Evolutionary conservation across 2,329 filamentous ascomycete genomes (phyloP).

Genomic region (Tolypocladium album): DNA sequence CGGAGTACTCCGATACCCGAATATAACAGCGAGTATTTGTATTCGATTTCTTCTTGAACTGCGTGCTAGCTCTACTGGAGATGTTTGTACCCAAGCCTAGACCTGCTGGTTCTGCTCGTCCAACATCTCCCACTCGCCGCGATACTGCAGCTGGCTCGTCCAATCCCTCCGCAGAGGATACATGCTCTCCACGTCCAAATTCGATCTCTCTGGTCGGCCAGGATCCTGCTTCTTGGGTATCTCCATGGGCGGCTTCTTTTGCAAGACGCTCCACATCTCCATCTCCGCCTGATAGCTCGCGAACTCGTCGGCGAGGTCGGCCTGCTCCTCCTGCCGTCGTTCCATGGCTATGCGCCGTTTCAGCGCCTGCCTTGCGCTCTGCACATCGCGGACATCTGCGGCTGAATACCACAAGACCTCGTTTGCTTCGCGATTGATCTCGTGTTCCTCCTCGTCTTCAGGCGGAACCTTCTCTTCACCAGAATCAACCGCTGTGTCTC

Average conservation of each 20-base stretch:
- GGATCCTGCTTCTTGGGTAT: slow-evolving; percentile 19
- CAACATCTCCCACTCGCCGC: slow-evolving; percentile 31
- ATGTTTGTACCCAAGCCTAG: not conserved
- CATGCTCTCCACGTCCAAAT: slow-evolving; percentile 22
- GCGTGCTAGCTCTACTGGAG: not conserved
- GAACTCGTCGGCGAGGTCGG: slow-evolving; percentile 29
- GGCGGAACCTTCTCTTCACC: slow-evolving; percentile 7
- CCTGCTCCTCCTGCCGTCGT: slow-evolving; percentile 30
- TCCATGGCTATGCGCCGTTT: slow-evolving; percentile 28
- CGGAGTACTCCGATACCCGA: not conserved
- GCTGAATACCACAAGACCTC: slow-evolving; percentile 32
- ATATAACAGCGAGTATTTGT: not conserved
- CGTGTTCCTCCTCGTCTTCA: slow-evolving; percentile 16
- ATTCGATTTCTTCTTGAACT: not conserved
- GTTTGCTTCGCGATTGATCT: slow-evolving; percentile 25
- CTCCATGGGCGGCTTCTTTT: slow-evolving; percentile 24
- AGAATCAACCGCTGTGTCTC: slow-evolving; percentile 5
- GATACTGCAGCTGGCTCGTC: slow-evolving; percentile 24
- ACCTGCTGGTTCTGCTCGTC: not conserved
- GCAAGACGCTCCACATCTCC: slow-evolving; percentile 34
- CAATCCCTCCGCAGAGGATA: slow-evolving; percentile 27
- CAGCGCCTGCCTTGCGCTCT: slow-evolving; percentile 23
- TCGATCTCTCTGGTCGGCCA: slow-evolving; percentile 15
- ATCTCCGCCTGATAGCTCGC: slow-evolving; percentile 30
- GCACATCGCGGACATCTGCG: slow-evolving; percentile 25